Percentiles rank a stretch among this genome's conserved stretches.
phyloP scores from a whole-genome alignment of 2,329 filamentous ascomycete species.

The Diaporthe vaccinii region DNA sequence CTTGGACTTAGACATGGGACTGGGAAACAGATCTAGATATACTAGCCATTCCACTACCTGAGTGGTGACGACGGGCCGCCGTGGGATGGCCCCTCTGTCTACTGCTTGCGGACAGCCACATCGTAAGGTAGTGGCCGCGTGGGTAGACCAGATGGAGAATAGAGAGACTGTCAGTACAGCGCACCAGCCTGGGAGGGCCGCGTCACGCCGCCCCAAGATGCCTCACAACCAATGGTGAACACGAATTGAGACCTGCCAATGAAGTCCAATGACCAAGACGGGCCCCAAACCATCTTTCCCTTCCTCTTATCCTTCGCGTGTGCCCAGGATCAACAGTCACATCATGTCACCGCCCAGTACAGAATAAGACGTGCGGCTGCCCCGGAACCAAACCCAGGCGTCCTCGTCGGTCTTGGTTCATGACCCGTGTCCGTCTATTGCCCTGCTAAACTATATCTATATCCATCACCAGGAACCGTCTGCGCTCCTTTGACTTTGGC shows the following conservation, averaged over 20 bases:
- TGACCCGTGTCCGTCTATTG: conserved; percentile 19
- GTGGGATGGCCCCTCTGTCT: not conserved
- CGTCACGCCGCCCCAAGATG: conserved; percentile 37
- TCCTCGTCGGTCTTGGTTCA: conserved; percentile 24
- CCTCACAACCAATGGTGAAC: conserved; percentile 25
- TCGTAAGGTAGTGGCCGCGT: conserved; percentile 12
- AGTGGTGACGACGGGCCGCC: conserved; percentile 5
- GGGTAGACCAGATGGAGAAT: conserved; percentile 1
- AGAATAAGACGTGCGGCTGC: conserved; percentile 25
- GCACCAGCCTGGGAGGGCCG: conserved; percentile 32
- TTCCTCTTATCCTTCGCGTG: no score
- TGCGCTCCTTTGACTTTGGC: not conserved
- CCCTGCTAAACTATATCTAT: not conserved
- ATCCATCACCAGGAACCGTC: not conserved
- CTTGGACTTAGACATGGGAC: not conserved
- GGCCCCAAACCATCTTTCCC: conserved; percentile 1
- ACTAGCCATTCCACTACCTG: conserved; percentile 8
- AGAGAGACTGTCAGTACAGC: not conserved
- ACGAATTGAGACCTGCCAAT: conserved; percentile 27
- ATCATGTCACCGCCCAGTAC: conserved; percentile 16
- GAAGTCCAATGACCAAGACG: conserved; percentile 17
- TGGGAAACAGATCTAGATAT: not conserved
- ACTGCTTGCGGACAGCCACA: conserved; percentile 24
- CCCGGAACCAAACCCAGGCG: conserved; percentile 13
- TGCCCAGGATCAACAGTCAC: conserved; percentile 21